A percentile compares a stretch with the other conserved stretches of the same genome.
Conservation (phyloP, 192 early-diverging fungal genomes). For the Mortierella alpina region DNA sequence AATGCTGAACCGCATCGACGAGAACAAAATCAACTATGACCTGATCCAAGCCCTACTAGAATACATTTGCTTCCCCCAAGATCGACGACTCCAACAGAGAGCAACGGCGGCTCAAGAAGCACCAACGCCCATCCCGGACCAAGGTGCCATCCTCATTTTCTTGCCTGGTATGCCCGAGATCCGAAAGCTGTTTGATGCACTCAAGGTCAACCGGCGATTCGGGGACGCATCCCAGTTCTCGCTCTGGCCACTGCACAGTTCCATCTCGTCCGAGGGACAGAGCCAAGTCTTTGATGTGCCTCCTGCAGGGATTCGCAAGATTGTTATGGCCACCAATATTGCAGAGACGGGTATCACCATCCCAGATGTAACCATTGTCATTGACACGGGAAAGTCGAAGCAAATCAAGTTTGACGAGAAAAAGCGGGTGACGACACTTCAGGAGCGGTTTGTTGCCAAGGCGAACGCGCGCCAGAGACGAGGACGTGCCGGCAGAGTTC, state of each 20-base stretch:
- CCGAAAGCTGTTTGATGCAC: constrained; percentile 62
- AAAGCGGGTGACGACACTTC: constrained; percentile 66
- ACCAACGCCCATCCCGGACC: constrained; percentile 49
- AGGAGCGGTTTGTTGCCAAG: constrained; percentile 72
- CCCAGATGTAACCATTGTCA: constrained; percentile 81
- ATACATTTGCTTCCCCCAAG: constrained; percentile 62
- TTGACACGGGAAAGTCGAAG: constrained; percentile 84
- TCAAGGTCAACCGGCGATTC: constrained; percentile 60
- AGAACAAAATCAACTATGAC: constrained; percentile 73
- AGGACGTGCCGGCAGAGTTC: constrained; percentile 88
- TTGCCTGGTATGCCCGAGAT: constrained; percentile 82
- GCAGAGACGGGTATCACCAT: constrained; percentile 89
- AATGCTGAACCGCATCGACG: constrained; percentile 64
- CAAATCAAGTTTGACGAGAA: constrained; percentile 75
- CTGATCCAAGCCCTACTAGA: constrained; percentile 68
- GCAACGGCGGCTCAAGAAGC: constrained; percentile 54
- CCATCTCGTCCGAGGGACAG: constrained; percentile 75
- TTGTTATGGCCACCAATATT: constrained; percentile 83
- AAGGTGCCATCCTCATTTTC: constrained; percentile 77
- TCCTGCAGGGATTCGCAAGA: constrained; percentile 65
- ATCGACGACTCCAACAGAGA: constrained; percentile 18
- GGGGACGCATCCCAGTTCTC: constrained; percentile 60
- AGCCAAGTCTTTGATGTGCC: constrained; percentile 72
- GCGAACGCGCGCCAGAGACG: constrained; percentile 78
- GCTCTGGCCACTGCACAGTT: constrained; percentile 70